Conservation (phyloP, 148 eudicot genomes). For the Bassia scoparia region DNA sequence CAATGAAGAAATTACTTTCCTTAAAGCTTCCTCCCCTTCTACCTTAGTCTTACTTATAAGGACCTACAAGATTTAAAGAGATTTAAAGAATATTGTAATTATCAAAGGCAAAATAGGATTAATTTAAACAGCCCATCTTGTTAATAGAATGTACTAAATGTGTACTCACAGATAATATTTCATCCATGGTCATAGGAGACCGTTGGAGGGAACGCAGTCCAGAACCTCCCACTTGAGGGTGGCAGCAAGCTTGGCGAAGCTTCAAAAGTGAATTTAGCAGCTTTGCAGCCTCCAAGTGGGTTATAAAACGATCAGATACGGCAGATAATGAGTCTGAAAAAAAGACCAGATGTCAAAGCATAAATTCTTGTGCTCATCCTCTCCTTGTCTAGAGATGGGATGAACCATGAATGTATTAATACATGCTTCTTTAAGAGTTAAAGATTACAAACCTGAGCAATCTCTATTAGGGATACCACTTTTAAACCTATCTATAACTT, state of each 20-base stretch:
- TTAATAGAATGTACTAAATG: background rate
- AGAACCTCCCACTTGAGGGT: constrained; percentile 99
- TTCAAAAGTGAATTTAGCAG: constrained; percentile 84
- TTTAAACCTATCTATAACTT: constrained; percentile 68
- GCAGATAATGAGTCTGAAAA: constrained; percentile 47
- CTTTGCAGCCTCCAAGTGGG: constrained; percentile 80
- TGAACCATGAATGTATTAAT: background rate
- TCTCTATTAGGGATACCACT: constrained; percentile 35
- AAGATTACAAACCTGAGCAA: constrained; percentile 45
- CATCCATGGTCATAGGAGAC: constrained; percentile 98
- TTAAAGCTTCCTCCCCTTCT: constrained; percentile 91
- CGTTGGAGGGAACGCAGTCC: constrained; percentile 81
- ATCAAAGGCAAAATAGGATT: constrained; percentile 5
- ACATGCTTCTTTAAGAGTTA: background rate
- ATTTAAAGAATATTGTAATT: no score
- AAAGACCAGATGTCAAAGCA: constrained; percentile 3
- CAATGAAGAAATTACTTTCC: constrained; percentile 76
- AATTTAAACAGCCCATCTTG: background rate
- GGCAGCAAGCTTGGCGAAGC: constrained; percentile 99
- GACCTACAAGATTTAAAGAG: constrained; percentile 40
- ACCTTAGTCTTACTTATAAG: constrained; percentile 89
- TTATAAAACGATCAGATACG: constrained; percentile 50
- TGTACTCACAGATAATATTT: constrained; percentile 65
- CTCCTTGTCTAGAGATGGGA: background rate
- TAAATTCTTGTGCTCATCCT: background rate